phyloP scores from a whole-genome alignment of 495 filamentous ascomycete genomes.

The Trichoderma gamsii region DNA sequence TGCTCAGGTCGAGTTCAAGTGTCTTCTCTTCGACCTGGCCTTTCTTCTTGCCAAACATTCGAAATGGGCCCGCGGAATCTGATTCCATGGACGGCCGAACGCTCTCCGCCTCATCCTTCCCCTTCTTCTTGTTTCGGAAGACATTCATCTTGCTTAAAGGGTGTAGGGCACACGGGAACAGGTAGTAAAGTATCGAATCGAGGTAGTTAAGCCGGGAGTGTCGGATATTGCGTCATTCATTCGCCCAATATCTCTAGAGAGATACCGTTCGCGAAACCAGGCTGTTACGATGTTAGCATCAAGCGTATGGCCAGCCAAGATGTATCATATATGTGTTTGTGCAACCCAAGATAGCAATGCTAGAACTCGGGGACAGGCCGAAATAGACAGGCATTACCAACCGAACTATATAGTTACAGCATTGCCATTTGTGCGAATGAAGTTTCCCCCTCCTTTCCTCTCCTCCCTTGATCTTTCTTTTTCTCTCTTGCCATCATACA shows the following conservation, averaged over 20 bases:
- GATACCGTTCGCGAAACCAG: neutral
- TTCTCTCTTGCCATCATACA: neutral
- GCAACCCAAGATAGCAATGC: neutral
- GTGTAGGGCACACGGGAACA: neutral
- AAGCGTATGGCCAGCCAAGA: neutral
- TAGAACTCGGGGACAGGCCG: neutral
- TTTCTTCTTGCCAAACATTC: constrained; percentile 56
- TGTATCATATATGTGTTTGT: neutral
- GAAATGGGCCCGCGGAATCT: constrained; percentile 42
- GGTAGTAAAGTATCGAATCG: neutral
- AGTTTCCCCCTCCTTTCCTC: neutral
- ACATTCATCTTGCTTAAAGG: constrained; percentile 55
- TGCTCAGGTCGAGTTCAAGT: constrained; percentile 62
- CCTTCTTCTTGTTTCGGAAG: constrained; percentile 66
- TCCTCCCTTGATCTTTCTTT: neutral
- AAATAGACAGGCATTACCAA: neutral
- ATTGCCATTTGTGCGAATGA: neutral
- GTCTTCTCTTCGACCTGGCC: constrained; percentile 51
- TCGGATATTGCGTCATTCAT: neutral
- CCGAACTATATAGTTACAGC: neutral
- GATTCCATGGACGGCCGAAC: constrained; percentile 45
- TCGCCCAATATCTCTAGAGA: neutral
- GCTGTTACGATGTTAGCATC: neutral
- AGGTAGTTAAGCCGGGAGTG: neutral
- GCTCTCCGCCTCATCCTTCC: constrained; percentile 49